Base-by-base conservation (phyloP, 768 basidiomycete genomes). In the Chalciporus chontae region DNA sequence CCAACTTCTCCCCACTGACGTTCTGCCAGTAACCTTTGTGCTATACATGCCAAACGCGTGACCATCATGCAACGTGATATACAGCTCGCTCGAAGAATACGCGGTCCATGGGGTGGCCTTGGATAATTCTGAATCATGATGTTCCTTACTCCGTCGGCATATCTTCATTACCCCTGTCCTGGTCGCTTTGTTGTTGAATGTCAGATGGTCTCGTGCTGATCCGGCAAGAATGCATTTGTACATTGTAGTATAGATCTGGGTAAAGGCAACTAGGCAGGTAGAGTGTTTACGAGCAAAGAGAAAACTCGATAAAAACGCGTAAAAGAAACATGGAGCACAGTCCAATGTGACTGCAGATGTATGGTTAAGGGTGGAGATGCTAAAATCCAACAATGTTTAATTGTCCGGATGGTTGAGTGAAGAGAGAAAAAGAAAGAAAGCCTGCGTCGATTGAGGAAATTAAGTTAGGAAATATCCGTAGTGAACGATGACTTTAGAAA, bases 31-130 rank as follows among this genome's bases (percentile, higher is more conserved):
- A 96, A 97, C 67, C 74, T 96, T 29, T 99, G 96, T 63, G 94
- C 95, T 6, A 90, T 99, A 57, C 95, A 98, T 62, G 95, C 95
- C 14, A 97, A 95, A 70, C 86, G 95, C 60, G 95, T 98, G 5
- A 99, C 95, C 5, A 86, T 97, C 59, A 97, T 97, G 94, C 92
- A 93, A 48, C 80, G 87, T 45, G 96, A 99, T 60, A 94, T 99
- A 50, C 95, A 97, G 62, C 84, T 99, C 45, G 96, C 96, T 19
- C 79, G 96, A 47, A 81, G 96, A 55, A 93, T 98, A 75, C 83
- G 95, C 43, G 95, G 95, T 3, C 84, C 86, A 40, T 94, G 88
- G 86, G 84, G 84, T 43, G 85, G 85, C 31, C 74, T 88, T 51
- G 80, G 77, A 51, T 85, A 56, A 75, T 21, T 36, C 36, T 24